Evolutionary conservation across 1,284 basidiomycete genomes (phyloP).

Genomic region (Rhodotorula sp.): DNA sequence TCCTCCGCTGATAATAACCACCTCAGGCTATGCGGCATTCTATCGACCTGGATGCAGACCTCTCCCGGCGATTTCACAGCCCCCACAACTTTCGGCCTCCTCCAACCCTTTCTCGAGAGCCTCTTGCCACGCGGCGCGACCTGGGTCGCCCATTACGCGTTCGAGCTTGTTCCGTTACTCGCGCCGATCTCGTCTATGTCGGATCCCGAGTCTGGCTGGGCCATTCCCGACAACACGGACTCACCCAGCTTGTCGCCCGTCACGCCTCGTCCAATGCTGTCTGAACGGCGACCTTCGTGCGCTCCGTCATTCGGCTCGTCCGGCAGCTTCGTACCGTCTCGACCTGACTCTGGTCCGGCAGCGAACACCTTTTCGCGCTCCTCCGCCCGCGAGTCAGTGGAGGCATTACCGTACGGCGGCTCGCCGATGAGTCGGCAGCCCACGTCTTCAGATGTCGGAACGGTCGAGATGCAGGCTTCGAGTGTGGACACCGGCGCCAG

Average conservation of each 20-base stretch:
- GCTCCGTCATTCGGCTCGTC: no score
- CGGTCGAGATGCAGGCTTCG: neutral
- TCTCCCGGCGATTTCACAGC: constrained; percentile 46
- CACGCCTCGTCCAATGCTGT: neutral
- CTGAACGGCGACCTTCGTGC: no score
- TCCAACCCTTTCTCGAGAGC: constrained; percentile 37
- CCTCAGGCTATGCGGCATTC: constrained; percentile 42
- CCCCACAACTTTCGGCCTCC: constrained; percentile 22
- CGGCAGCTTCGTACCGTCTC: no score
- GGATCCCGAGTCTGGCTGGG: constrained; percentile 45
- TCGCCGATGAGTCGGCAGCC: no score
- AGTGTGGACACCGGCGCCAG: neutral
- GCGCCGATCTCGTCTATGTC: constrained; percentile 12
- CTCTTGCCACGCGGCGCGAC: constrained; percentile 33
- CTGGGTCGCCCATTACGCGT: constrained; percentile 46
- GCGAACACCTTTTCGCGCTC: no score
- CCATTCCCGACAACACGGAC: constrained; percentile 38
- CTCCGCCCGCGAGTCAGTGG: no score
- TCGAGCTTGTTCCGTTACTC: constrained; percentile 44
- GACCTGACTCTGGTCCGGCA: no score
- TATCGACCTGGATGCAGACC: constrained; percentile 44
- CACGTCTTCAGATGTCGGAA: no score
- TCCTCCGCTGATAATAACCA: neutral
- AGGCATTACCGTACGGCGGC: no score
- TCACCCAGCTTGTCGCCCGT: neutral